Base-by-base conservation (phyloP, 2,329 filamentous ascomycete species). In the Penicillium sp. region DNA sequence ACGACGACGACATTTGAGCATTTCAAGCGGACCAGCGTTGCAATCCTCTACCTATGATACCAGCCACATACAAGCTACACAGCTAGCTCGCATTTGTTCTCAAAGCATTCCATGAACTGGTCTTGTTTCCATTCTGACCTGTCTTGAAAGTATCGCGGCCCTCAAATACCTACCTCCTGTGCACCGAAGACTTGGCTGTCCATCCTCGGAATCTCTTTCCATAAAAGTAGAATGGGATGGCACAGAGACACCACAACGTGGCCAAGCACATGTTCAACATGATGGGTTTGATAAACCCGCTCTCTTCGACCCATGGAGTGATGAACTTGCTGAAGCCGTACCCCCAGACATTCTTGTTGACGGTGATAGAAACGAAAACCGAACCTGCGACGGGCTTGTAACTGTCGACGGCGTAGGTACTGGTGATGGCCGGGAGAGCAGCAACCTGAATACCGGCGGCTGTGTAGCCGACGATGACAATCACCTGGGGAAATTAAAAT, bases 271-370 rank as follows among this genome's bases (percentile, higher is more conserved):
- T 79, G 55, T 84, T 83, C 20, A 78, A 75, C 80, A 84, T 82
- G 58, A 83, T 81, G 0, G 79, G 80, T 4, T 72, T 67, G 15
- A 83, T 72, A 57, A 78, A 81, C 28, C 80, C 79, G 33, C 50
- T 63, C 54, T 74, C 63, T 20, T 68, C 67, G 10, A 72, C 71
- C 79, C 79, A 83, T 0, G 70, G 67, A 0, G 77, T 80, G 50
- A 81, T 77, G 54, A 80, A 81, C 47, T 80, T 78, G 43, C 70
- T 70, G 55, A 83, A 79, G 0, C 81, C 80, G 61, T 82, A 84
- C 1, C 81, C 81, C 79, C 80, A 83, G 0, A 83, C 47, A 49
- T 84, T 84, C 70, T 84, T 84, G 59, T 82, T 82, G 40, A 84
- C 80, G 44, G 81, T 84, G 55, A 82, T 78, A 6, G 76, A 72